Conservation (phyloP, 228 moss, liverwort and hornwort species). For the Sphagnum magellanicum region DNA sequence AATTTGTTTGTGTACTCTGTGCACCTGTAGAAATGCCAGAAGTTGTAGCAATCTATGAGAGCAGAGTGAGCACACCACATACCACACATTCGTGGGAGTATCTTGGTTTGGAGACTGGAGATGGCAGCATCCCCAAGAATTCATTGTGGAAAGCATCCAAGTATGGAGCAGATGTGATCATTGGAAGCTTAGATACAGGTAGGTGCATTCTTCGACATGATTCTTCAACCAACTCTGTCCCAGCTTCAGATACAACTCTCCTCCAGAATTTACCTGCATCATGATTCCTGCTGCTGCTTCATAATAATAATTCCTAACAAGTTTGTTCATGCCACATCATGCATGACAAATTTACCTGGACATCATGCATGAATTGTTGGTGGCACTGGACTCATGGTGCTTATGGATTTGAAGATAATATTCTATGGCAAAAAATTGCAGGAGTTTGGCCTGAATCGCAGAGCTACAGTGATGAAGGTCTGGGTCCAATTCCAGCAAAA, state of each 20-base stretch:
- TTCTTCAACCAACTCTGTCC: not conserved
- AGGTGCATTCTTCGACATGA: not conserved
- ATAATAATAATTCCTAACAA: too few species aligned
- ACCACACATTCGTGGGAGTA: constrained; percentile 49
- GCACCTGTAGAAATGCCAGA: constrained; percentile 27
- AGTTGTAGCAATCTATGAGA: constrained; percentile 32
- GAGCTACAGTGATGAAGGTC: constrained; percentile 32
- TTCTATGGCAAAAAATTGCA: constrained; percentile 1
- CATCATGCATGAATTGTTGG: not conserved
- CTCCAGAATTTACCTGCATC: too few species aligned
- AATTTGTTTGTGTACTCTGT: not conserved
- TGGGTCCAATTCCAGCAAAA: constrained; percentile 17
- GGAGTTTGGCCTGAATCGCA: constrained; percentile 55
- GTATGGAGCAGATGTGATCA: constrained; percentile 39
- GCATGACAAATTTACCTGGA: not conserved
- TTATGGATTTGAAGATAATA: not conserved
- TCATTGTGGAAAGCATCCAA: constrained; percentile 61
- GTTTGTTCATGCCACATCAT: not conserved
- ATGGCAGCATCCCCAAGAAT: constrained; percentile 33
- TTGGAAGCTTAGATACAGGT: constrained; percentile 75
- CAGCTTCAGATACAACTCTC: too few species aligned
- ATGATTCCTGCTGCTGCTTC: too few species aligned
- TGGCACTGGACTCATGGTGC: not conserved
- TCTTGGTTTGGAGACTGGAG: constrained; percentile 45
- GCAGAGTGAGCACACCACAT: constrained; percentile 18